A percentile compares a stretch with the other conserved stretches of the same genome.
These are phyloP conservation scores for Trichothecium roseum DNA, from an alignment of 2,329 filamentous ascomycete species.

Conservation along the genomic window DNA sequence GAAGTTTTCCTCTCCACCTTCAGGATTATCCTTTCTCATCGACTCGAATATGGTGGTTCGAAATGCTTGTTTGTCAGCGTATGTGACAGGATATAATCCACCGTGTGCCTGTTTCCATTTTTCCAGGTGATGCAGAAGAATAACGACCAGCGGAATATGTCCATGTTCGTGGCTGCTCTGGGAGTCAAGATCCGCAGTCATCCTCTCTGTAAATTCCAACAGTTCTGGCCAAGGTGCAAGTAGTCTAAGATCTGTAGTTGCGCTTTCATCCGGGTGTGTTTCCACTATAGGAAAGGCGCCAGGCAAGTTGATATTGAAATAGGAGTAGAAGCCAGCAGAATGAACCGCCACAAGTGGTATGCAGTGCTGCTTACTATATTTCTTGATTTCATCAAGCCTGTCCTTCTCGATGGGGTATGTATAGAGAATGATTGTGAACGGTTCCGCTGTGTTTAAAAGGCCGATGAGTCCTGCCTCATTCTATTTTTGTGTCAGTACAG, in stretches of 20 bases:
- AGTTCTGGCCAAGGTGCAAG: conserved; percentile 82
- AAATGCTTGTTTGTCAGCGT: conserved; percentile 81
- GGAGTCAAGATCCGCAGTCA: conserved; percentile 58
- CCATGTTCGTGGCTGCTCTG: conserved; percentile 77
- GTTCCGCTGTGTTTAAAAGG: conserved; percentile 27
- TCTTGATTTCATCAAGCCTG: conserved; percentile 32
- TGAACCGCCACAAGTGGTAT: conserved; percentile 75
- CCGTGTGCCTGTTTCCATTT: conserved; percentile 66
- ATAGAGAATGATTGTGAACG: conserved; percentile 46
- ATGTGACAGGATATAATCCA: conserved; percentile 59
- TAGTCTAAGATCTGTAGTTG: conserved; percentile 75
- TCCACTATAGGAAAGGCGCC: conserved; percentile 86
- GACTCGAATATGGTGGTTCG: conserved; percentile 56
- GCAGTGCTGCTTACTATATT: conserved; percentile 40
- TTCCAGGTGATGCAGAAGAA: conserved; percentile 74
- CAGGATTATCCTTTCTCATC: conserved; percentile 61
- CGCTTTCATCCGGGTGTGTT: conserved; percentile 83
- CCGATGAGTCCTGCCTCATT: conserved; percentile 15
- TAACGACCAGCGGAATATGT: conserved; percentile 77
- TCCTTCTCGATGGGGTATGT: conserved; percentile 36
- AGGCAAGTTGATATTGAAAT: conserved; percentile 71
- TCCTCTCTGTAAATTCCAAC: conserved; percentile 49
- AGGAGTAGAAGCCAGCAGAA: conserved; percentile 85
- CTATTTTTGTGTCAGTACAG: background rate
- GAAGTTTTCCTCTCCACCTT: conserved; percentile 93